Percentiles rank a stretch among this genome's conserved stretches.
Evolutionary conservation across 306 rosid genomes (phyloP).

Genomic region (Delonix regia): DNA sequence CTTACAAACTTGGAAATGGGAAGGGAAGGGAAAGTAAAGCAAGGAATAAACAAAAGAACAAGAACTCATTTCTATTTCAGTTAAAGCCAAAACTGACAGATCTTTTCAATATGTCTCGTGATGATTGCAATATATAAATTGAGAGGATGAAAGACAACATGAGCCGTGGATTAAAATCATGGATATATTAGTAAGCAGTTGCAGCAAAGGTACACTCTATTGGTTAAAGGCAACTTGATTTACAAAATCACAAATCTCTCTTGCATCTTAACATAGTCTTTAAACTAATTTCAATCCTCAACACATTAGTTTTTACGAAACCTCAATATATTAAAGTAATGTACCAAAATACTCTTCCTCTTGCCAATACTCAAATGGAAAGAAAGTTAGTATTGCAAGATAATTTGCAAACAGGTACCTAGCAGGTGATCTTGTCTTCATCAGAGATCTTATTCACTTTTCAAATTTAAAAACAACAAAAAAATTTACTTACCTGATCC

Average conservation of each 20-base stretch:
- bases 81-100: slow-evolving; percentile 14
- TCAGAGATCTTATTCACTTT: not conserved
- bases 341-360: not conserved
- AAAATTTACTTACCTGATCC: slow-evolving; percentile 71
- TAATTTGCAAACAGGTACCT: slow-evolving; percentile 27
- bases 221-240: slow-evolving; percentile 19
- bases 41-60: slow-evolving; percentile 1
- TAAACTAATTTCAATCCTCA: slow-evolving; percentile 2
- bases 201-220: not conserved
- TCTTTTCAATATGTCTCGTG: slow-evolving; percentile 75
- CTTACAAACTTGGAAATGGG: slow-evolving; percentile 60
- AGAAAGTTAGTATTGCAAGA: slow-evolving; percentile 18
- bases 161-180: slow-evolving; percentile 60
- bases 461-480: not conserved
- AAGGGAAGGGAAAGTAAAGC: not conserved
- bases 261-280: not conserved
- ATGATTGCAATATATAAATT: slow-evolving; percentile 85
- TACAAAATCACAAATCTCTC: slow-evolving; percentile 18
- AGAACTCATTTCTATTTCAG: not conserved
- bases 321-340: not conserved
- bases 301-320: slow-evolving; percentile 6
- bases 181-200: slow-evolving; percentile 30
- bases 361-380: not conserved
- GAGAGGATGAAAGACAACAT: slow-evolving; percentile 74
- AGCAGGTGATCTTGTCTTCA: slow-evolving; percentile 4